Evolutionary conservation across 208 protist genomes (phyloP), one percentile per base, ranked within the genome.

Genomic region (Porcisia deanei): DNA sequence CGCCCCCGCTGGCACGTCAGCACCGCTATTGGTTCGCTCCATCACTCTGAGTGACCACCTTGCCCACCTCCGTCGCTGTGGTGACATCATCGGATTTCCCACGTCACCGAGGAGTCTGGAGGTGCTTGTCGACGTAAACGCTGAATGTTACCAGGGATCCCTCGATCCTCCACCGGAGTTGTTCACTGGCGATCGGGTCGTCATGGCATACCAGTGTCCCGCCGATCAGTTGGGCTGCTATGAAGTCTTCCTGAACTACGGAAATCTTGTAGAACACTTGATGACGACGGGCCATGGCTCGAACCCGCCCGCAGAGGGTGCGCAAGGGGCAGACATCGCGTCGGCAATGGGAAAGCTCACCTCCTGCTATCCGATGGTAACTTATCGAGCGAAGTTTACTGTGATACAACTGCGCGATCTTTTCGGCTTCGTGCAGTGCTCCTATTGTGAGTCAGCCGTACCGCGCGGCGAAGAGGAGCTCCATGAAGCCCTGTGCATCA

Each of bases 201-300:
- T 66, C 71, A 85, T 76, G 77, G 86, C 71, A 45, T 87, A 80
- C 69, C 82, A 87, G 72, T 87, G 83, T 47, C 84, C 85, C 2
- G 77, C 55, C 8, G 73, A 76, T 43, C 45, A 73, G 10, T 30
- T 79, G 5, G 69, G 52, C 54, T 95, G 91, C 74, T 73, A 78
- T 20, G 53, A 70, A 25, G 77, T 91, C 30, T 95, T 93, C 57
- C 73, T 91, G 8, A 77, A 85, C 58, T 91, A 92, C 52, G 91
- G 88, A 14, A 88, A 90, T 52, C 75, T 95, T 12, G 71, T 86
- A 1, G 77, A 81, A 18, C 91, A 95, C 69, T 71, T 95, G 57
- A 70, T 88, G 39, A 14, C 65, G 3, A 74, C 79, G 0, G 60
- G 79, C 3, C 88, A 93, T 68, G 75, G 81, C 20, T 79, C 34